Conservation (phyloP, 1,284 basidiomycete species). For the Singerocomus inundabilis region DNA sequence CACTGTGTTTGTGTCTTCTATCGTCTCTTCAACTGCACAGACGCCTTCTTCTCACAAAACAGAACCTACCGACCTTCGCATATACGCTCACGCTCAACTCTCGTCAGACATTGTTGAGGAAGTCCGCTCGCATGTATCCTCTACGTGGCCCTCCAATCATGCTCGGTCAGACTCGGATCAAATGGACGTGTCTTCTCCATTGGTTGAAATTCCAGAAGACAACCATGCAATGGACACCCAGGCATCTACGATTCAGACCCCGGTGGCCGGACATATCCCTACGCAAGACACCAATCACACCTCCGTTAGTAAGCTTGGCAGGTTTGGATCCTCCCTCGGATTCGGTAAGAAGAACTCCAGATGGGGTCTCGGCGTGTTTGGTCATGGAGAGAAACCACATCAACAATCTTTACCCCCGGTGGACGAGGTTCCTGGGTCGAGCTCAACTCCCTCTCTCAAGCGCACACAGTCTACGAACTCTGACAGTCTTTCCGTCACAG, state of each 20-base stretch:
- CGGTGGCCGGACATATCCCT: constrained; percentile 28
- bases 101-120: constrained; percentile 41
- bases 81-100: constrained; percentile 29
- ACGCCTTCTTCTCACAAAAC: constrained; percentile 36
- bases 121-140: constrained; percentile 32
- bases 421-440: constrained; percentile 61
- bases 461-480: constrained; percentile 82
- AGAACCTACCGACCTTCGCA: constrained; percentile 37
- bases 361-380: constrained; percentile 73
- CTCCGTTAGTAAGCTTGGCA: constrained; percentile 51
- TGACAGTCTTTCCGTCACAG: constrained; percentile 63
- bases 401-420: constrained; percentile 63
- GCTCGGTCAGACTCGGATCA: constrained; percentile 48
- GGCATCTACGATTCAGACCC: constrained; percentile 49
- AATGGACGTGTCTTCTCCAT: constrained; percentile 58
- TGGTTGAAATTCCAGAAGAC: constrained; percentile 43
- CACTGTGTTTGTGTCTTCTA: constrained; percentile 49
- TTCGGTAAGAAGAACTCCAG: constrained; percentile 67
- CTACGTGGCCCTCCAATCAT: constrained; percentile 30
- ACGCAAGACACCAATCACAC: constrained; percentile 35
- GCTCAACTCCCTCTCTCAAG: constrained; percentile 70
- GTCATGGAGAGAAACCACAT: constrained; percentile 67
- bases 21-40: constrained; percentile 35
- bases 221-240: constrained; percentile 49
- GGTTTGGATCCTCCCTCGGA: constrained; percentile 49